Conservation (phyloP, 2,329 filamentous ascomycete species). For the Seiridium cupressi region DNA sequence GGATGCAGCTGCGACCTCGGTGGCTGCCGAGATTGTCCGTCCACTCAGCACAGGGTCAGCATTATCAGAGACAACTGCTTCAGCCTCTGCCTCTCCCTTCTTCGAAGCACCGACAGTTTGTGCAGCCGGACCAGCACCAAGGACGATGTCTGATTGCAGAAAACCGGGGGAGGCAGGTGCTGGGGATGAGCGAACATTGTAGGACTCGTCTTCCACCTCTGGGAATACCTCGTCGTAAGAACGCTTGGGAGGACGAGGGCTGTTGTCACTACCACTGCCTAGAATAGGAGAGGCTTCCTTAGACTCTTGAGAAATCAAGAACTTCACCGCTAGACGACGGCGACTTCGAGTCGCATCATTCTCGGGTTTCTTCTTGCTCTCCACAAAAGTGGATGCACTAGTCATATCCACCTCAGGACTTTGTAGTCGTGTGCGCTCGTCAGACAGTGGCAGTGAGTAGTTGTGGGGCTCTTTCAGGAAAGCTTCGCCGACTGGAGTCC, state of each 20-base stretch:
- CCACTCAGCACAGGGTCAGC: neutral
- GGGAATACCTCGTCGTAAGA: slow-evolving; percentile 23
- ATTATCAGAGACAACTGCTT: neutral
- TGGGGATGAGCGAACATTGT: neutral
- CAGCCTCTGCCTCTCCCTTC: neutral
- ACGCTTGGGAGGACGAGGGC: slow-evolving; percentile 16
- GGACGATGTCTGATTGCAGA: too few relatives aligned
- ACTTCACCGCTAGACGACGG: slow-evolving; percentile 24
- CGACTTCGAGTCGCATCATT: slow-evolving; percentile 7
- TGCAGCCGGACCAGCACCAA: too few relatives aligned
- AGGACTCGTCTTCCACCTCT: neutral
- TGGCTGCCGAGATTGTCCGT: neutral
- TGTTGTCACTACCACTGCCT: neutral
- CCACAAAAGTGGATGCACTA: slow-evolving; percentile 27
- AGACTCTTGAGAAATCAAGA: slow-evolving; percentile 24
- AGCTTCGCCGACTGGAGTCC: slow-evolving; percentile 27
- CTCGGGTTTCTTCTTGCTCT: slow-evolving; percentile 23
- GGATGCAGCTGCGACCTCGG: neutral
- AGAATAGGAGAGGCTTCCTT: slow-evolving; percentile 4
- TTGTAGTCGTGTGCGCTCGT: slow-evolving; percentile 7
- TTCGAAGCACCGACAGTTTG: too few relatives aligned
- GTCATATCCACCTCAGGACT: slow-evolving; percentile 28
- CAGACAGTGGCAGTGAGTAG: slow-evolving; percentile 8
- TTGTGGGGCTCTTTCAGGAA: slow-evolving; percentile 28
- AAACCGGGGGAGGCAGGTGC: too few relatives aligned